phyloP scores from a whole-genome alignment of 176 grass and related monocot genomes.

The Aegilops longissima region DNA sequence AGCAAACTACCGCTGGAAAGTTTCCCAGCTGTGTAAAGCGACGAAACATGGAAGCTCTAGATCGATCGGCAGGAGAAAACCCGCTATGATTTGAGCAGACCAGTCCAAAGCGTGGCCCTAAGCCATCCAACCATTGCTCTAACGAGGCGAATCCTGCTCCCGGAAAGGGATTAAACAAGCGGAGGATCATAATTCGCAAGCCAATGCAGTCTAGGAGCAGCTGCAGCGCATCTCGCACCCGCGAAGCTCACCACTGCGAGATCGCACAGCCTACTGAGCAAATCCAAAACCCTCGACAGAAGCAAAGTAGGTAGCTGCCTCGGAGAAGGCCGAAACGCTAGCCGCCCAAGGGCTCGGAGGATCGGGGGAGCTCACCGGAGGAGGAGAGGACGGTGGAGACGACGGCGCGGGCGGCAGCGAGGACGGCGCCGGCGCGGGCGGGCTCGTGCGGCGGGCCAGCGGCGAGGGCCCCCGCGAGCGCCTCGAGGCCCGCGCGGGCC shows the following conservation, averaged over 20 bases:
- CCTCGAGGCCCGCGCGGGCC: conserved; percentile 38
- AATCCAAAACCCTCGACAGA: conserved; percentile 7
- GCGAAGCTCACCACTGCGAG: neutral
- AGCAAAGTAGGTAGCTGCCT: neutral
- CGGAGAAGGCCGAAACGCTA: neutral
- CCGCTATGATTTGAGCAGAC: neutral
- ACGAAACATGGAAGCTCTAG: neutral
- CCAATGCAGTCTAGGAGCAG: neutral
- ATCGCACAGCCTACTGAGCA: neutral
- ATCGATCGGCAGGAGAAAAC: neutral
- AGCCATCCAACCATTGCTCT: neutral
- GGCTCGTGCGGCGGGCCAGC: conserved; percentile 25
- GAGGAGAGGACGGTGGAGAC: conserved; percentile 41
- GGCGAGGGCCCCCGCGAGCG: conserved; percentile 39
- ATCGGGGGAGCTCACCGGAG: conserved; percentile 34
- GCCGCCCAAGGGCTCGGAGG: neutral
- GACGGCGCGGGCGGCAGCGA: conserved; percentile 36
- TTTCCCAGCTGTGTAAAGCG: neutral
- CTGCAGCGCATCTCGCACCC: neutral
- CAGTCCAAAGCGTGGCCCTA: neutral
- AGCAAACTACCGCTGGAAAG: neutral
- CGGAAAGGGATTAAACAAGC: neutral
- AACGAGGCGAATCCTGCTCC: conserved; percentile 17
- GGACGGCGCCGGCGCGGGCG: conserved; percentile 23
- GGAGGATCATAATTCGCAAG: neutral